These are phyloP conservation scores for Phytophthora sansomeana DNA, from an alignment of 352 stramenopile species.

Conservation along the genomic window DNA sequence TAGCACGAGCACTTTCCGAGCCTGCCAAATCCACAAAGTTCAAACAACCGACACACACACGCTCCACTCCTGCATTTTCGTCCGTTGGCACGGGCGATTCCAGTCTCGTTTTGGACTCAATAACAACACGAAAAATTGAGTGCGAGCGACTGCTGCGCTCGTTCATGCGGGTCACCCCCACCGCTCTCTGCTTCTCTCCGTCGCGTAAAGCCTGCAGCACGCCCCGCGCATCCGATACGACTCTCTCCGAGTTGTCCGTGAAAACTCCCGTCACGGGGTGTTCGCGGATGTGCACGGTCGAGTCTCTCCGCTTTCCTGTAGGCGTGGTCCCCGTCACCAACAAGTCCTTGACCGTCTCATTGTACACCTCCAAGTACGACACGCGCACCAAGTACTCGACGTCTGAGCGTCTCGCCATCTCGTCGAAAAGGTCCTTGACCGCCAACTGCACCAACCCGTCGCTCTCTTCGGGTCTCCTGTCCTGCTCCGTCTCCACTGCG, in stretches of 20 bases:
- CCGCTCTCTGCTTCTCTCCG: slow-evolving; percentile 50
- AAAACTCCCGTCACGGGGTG: slow-evolving; percentile 61
- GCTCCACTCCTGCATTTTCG: slow-evolving; percentile 20
- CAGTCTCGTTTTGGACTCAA: slow-evolving; percentile 47
- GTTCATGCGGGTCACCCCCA: slow-evolving; percentile 63
- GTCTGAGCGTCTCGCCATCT: slow-evolving; percentile 53
- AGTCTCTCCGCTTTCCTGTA: slow-evolving; percentile 30
- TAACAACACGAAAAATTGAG: slow-evolving; percentile 54
- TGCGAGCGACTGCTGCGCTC: slow-evolving; percentile 66
- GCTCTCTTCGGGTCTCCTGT: slow-evolving; percentile 37
- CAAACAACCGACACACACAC: slow-evolving; percentile 58
- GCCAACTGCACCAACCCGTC: slow-evolving; percentile 53
- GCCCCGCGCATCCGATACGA: slow-evolving; percentile 47
- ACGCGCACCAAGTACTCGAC: slow-evolving; percentile 91
- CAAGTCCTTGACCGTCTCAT: slow-evolving; percentile 96
- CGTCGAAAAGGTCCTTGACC: slow-evolving; percentile 62
- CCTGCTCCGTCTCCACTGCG: slow-evolving; percentile 38
- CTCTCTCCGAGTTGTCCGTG: slow-evolving; percentile 55
- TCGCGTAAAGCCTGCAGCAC: slow-evolving; percentile 49
- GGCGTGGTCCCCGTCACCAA: slow-evolving; percentile 43
- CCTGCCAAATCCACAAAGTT: slow-evolving; percentile 94
- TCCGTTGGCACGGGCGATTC: slow-evolving; percentile 17
- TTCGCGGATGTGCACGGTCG: slow-evolving; percentile 49
- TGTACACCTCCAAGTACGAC: slow-evolving; percentile 99
- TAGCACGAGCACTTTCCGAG: slow-evolving; percentile 93